A percentile compares a stretch with the other conserved stretches of the same genome.
These are phyloP conservation scores for Geranium incanum DNA, from an alignment of 441 rosid genomes.

Conservation along the genomic window DNA sequence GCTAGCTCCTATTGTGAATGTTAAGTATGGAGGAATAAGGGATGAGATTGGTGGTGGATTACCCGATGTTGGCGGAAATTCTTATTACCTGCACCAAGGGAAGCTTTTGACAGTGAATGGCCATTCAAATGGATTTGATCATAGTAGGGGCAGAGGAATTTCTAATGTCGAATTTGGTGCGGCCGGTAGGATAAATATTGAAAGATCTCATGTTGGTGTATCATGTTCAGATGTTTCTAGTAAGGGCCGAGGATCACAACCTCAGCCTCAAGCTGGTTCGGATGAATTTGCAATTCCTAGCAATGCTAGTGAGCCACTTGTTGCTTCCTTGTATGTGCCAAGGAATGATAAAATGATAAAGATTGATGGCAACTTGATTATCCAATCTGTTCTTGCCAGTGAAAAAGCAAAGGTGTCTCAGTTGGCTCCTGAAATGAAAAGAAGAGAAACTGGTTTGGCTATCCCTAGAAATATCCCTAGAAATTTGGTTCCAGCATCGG, in stretches of 20 bases:
- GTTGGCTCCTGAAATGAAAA: constrained; percentile 34
- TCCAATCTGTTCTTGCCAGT: constrained; percentile 82
- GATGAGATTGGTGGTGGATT: constrained; percentile 31
- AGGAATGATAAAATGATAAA: constrained; percentile 92
- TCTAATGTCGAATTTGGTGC: constrained; percentile 23
- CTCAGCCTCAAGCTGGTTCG: constrained; percentile 18
- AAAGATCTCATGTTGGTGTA: constrained; percentile 32
- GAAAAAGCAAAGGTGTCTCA: constrained; percentile 73
- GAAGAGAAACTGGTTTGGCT: constrained; percentile 44
- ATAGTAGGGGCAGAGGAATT: constrained; percentile 30
- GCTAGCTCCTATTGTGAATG: constrained; percentile 57
- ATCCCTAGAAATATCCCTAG: constrained; percentile 42
- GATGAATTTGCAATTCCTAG: constrained; percentile 26
- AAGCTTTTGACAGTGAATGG: constrained; percentile 53
- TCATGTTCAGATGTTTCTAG: constrained; percentile 23
- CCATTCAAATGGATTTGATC: constrained; percentile 40
- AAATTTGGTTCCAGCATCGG: constrained; percentile 46
- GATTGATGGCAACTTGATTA: constrained; percentile 95
- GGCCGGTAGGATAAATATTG: constrained; percentile 27
- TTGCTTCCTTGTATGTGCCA: constrained; percentile 88
- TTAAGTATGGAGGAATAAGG: constrained; percentile 46
- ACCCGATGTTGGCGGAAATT: constrained; percentile 36
- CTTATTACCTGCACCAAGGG: constrained; percentile 36
- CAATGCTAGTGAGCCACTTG: constrained; percentile 68
- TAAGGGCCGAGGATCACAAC: constrained; percentile 19